Percentiles rank a stretch among this genome's conserved stretches.
These are phyloP conservation scores for Achlya hypogyna DNA, from an alignment of 352 stramenopile genomes.

Conservation along the genomic window DNA sequence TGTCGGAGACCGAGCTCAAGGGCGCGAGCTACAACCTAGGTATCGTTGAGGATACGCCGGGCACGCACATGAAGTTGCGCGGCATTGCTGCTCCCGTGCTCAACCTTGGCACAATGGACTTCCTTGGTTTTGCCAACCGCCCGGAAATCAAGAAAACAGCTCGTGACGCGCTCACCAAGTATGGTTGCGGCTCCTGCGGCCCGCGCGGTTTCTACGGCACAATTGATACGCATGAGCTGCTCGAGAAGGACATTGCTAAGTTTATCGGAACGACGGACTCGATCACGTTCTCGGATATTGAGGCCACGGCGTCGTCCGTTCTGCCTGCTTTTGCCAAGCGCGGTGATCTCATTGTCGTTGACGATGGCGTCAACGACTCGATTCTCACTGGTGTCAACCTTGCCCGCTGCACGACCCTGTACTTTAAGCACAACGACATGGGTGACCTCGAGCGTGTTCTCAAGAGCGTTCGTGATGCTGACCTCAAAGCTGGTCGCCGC, in stretches of 20 bases:
- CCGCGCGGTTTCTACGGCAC: constrained; percentile 98
- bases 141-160: constrained; percentile 84
- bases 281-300: constrained; percentile 96
- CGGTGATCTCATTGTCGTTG: constrained; percentile 94
- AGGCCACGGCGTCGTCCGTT: constrained; percentile 89
- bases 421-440: constrained; percentile 98
- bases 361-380: constrained; percentile 94
- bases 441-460: constrained; percentile 92
- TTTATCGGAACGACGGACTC: constrained; percentile 90
- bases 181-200: constrained; percentile 96
- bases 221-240: constrained; percentile 83
- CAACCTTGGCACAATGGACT: constrained; percentile 97
- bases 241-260: constrained; percentile 87
- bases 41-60: constrained; percentile 70
- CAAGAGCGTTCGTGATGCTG: constrained; percentile 70
- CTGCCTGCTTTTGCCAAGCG: constrained; percentile 96
- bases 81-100: constrained; percentile 62
- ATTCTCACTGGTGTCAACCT: constrained; percentile 90
- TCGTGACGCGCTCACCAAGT: constrained; percentile 87
- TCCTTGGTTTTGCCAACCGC: constrained; percentile 85
- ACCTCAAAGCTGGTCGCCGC: constrained; percentile 73
- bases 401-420: constrained; percentile 87
- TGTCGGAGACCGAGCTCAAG: constrained; percentile 24
- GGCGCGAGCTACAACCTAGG: constrained; percentile 43
- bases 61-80: constrained; percentile 76